Evolutionary conservation across 2,329 filamentous ascomycete species (phyloP).

Genomic region (Alternaria solani): DNA sequence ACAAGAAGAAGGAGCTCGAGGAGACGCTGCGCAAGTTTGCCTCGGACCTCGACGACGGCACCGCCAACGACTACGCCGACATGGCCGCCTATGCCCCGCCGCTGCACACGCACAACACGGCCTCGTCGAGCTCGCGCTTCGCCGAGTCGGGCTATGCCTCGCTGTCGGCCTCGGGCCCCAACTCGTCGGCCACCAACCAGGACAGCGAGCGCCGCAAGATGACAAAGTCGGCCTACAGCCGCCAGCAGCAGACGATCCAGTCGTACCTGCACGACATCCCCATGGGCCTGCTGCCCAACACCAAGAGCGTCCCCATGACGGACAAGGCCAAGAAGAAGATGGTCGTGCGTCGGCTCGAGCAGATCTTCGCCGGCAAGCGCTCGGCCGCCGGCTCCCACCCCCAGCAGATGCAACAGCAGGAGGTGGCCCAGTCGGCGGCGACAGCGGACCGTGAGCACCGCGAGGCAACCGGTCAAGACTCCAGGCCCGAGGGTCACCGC

Average conservation of each 20-base stretch:
- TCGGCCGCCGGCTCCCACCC: constrained; percentile 55
- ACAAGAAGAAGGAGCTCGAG: constrained; percentile 80
- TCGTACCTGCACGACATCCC: constrained; percentile 77
- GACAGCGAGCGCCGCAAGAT: constrained; percentile 39
- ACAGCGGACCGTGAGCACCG: constrained; percentile 54
- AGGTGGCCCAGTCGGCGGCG: constrained; percentile 64
- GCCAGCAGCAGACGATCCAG: constrained; percentile 64
- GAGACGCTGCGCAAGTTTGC: constrained; percentile 76
- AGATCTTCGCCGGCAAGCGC: constrained; percentile 79
- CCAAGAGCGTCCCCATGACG: constrained; percentile 63
- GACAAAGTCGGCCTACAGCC: constrained; percentile 43
- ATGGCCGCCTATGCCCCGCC: constrained; percentile 52
- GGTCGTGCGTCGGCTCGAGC: constrained; percentile 78
- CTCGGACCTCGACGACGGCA: constrained; percentile 63
- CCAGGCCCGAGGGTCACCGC: constrained; percentile 53
- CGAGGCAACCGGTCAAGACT: constrained; percentile 51
- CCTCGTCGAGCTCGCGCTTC: constrained; percentile 63
- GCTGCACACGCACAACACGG: constrained; percentile 65
- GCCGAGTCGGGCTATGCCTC: constrained; percentile 70
- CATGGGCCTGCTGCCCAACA: constrained; percentile 69
- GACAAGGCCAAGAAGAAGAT: constrained; percentile 79
- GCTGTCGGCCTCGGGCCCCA: constrained; percentile 59
- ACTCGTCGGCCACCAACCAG: constrained; percentile 51
- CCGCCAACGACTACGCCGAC: constrained; percentile 29
- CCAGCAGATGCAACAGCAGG: constrained; percentile 64